These are phyloP conservation scores for Rusavskia elegans DNA, from an alignment of 495 filamentous ascomycete genomes.

Conservation along the genomic window DNA sequence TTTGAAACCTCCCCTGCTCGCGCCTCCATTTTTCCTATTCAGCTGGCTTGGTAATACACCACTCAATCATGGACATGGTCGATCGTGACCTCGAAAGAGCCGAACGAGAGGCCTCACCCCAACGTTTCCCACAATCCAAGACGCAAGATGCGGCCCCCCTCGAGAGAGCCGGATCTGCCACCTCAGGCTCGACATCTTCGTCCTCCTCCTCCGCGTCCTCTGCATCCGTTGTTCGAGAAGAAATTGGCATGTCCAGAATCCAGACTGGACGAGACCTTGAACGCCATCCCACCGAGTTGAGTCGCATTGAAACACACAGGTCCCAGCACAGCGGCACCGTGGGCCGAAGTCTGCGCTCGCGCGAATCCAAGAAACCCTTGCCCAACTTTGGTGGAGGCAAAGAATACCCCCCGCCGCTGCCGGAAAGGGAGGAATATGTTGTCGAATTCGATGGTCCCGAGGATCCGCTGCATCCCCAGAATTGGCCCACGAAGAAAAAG, in stretches of 20 bases:
- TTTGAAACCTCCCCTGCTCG: no score
- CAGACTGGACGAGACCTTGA: conserved; percentile 53
- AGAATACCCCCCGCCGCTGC: conserved; percentile 56
- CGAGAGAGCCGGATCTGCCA: conserved; percentile 2
- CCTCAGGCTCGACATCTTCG: conserved; percentile 13
- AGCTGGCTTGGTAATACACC: background rate
- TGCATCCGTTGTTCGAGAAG: conserved; percentile 9
- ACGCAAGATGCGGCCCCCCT: background rate
- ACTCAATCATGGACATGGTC: conserved; percentile 19
- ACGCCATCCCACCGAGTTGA: conserved; percentile 55
- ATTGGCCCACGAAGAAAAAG: conserved; percentile 71
- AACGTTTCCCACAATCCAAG: conserved; percentile 8
- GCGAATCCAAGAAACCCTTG: conserved; percentile 37
- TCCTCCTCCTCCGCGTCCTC: conserved; percentile 9
- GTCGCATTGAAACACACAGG: conserved; percentile 56
- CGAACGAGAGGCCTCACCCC: conserved; percentile 14
- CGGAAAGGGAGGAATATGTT: conserved; percentile 65
- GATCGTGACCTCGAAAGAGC: conserved; percentile 25
- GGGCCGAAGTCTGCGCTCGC: conserved; percentile 37
- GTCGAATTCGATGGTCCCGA: conserved; percentile 72
- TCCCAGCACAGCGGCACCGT: conserved; percentile 67
- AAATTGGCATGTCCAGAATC: conserved; percentile 36
- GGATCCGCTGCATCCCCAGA: conserved; percentile 69
- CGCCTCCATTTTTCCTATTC: no score
- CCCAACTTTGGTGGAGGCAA: conserved; percentile 56